phyloP scores from a whole-genome alignment of 306 rosid genomes.

The Casuarina equisetifolia region DNA sequence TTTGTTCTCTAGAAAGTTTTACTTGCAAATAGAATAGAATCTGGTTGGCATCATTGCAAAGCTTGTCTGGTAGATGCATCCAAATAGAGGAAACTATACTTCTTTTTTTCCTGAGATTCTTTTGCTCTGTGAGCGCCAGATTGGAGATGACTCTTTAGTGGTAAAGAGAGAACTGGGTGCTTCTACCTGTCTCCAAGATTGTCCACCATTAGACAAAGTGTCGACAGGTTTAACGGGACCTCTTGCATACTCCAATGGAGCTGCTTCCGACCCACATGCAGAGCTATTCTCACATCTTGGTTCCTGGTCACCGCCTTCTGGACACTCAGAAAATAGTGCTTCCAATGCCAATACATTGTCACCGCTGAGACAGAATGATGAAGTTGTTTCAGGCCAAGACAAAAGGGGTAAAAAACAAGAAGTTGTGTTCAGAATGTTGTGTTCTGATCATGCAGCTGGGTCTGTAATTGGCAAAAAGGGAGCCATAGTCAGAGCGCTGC shows the following conservation, averaged over 20 bases:
- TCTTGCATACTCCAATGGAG: slow-evolving; percentile 22
- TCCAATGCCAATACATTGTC: slow-evolving; percentile 21
- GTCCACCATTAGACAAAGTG: slow-evolving; percentile 38
- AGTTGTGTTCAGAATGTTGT: slow-evolving; percentile 59
- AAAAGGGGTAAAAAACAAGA: slow-evolving; percentile 26
- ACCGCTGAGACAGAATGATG: not conserved
- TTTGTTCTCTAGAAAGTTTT: not conserved
- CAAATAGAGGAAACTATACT: slow-evolving; percentile 1
- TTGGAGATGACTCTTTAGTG: slow-evolving; percentile 41
- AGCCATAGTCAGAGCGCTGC: slow-evolving; percentile 48
- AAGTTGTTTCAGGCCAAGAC: slow-evolving; percentile 26
- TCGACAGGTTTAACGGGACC: slow-evolving; percentile 17
- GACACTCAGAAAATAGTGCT: slow-evolving; percentile 25
- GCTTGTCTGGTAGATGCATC: not conserved
- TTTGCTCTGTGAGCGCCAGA: slow-evolving; percentile 40
- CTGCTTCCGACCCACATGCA: slow-evolving; percentile 27
- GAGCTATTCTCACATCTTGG: slow-evolving; percentile 46
- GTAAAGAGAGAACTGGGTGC: slow-evolving; percentile 56
- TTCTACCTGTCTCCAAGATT: slow-evolving; percentile 54
- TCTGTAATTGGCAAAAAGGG: slow-evolving; percentile 64
- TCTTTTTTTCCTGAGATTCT: slow-evolving; percentile 20
- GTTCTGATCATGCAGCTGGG: slow-evolving; percentile 59
- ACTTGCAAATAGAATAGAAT: not conserved
- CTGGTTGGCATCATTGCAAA: not conserved
- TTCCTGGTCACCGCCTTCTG: slow-evolving; percentile 35